Conservation (phyloP, 768 basidiomycete species). For the Russula sp. region DNA sequence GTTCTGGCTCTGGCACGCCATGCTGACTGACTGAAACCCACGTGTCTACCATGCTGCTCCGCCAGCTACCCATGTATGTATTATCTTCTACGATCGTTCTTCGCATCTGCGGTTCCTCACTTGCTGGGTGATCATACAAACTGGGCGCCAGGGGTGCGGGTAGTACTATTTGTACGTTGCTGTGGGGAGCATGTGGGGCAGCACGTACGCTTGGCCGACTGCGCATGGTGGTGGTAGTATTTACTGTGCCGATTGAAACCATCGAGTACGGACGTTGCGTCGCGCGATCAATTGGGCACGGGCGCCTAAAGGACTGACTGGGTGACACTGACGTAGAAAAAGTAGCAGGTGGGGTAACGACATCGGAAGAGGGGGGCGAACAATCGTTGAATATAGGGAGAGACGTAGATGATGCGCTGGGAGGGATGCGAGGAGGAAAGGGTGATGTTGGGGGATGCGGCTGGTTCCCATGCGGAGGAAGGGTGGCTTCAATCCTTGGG, state of each 20-base stretch:
- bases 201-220: conserved; percentile 36
- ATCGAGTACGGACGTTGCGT: conserved; percentile 1
- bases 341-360: background rate
- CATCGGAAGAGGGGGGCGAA: background rate
- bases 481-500: background rate
- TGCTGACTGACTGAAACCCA: conserved; percentile 17
- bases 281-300: background rate
- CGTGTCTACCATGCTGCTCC: conserved; percentile 13
- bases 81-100: background rate
- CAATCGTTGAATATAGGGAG: conserved; percentile 1
- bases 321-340: background rate
- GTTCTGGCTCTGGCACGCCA: background rate
- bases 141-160: conserved; percentile 54
- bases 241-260: conserved; percentile 1
- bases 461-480: background rate
- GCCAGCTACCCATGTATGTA: conserved; percentile 1
- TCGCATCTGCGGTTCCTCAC: background rate
- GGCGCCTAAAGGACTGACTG: background rate
- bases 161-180: conserved; percentile 57
- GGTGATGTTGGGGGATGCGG: conserved; percentile 6
- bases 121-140: conserved; percentile 18
- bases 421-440: background rate
- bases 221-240: conserved; percentile 17
- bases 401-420: conserved; percentile 11
- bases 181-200: conserved; percentile 53